phyloP scores from a whole-genome alignment of 345 rosid species.

The Brassica incana region DNA sequence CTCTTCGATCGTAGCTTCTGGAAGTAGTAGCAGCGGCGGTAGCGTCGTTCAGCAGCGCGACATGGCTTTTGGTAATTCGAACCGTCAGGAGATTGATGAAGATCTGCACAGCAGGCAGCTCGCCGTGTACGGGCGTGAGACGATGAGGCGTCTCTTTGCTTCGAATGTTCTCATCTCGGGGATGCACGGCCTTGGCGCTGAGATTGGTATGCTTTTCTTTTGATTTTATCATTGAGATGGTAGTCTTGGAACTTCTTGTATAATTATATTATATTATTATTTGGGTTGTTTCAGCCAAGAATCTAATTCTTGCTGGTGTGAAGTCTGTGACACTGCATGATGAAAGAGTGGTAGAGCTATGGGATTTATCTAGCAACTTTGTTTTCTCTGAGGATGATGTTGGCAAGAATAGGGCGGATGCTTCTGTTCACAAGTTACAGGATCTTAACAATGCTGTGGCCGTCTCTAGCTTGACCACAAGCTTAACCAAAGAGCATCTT shows the following conservation, averaged over 20 bases:
- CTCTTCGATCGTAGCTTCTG: constrained; percentile 24
- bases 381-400: constrained; percentile 76
- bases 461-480: constrained; percentile 30
- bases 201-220: constrained; percentile 60
- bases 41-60: constrained; percentile 25
- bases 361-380: constrained; percentile 94
- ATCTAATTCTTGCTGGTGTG: constrained; percentile 1
- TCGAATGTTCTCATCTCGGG: constrained; percentile 87
- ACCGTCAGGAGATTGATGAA: constrained; percentile 78
- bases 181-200: constrained; percentile 92
- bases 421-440: constrained; percentile 91
- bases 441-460: constrained; percentile 90
- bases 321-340: neutral
- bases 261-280: neutral
- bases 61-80: constrained; percentile 77
- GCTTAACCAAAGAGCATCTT: constrained; percentile 74
- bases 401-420: constrained; percentile 93
- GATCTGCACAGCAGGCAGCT: constrained; percentile 99
- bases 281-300: constrained; percentile 11
- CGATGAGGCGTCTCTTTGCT: constrained; percentile 94
- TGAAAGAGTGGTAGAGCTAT: constrained; percentile 46
- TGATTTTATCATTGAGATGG: neutral
- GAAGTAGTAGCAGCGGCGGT: constrained; percentile 32
- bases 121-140: constrained; percentile 97
- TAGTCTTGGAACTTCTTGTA: neutral